Base-by-base conservation (phyloP, 2,329 filamentous ascomycete genomes). In the Fusarium equiseti region DNA sequence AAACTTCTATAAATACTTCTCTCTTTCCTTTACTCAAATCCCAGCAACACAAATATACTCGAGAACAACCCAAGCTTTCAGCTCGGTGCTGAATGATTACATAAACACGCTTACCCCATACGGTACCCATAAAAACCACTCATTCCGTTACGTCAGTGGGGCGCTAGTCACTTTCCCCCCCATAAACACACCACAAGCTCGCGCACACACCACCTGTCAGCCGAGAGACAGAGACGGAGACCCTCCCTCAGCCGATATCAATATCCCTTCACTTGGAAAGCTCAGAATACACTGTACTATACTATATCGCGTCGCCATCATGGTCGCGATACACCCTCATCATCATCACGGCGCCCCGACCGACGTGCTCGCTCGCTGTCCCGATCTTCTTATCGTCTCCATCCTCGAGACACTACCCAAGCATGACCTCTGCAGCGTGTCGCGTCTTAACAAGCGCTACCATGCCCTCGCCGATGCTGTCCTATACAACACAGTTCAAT, bases 381-480 rank as follows among this genome's bases (percentile, higher is more conserved):
- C 83, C 0, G 81, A 83, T 55, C 77, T 77, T 61, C 67, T 85
- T 46, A 75, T 85, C 13, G 75, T 80, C 15, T 77, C 77, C 43
- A 81, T 85, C 68, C 80, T 85, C 70, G 74, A 81, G 61, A 61
- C 63, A 12, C 70, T 84, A 2, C 78, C 79, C 16, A 78, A 79
- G 55, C 78, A 76, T 68, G 82, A 83, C 70, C 79, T 85, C 32
- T 83, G 81, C 77, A 79, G 72, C 69, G 77, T 85, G 22, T 84
- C 83, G 42, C 79, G 80, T 13, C 77, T 84, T 42, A 84, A 80
- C 74, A 79, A 79, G 54, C 77, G 75, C 26, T 82, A 82, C 68
- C 84, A 86, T 67, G 74, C 75, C 48, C 73, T 85, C 24, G 83
- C 83, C 67, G 84, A 86, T 70, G 80, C 82, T 5, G 76, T 86